These are phyloP conservation scores for Dioscorea cayenensis DNA, from an alignment of 116 monocot genomes.

Conservation along the genomic window DNA sequence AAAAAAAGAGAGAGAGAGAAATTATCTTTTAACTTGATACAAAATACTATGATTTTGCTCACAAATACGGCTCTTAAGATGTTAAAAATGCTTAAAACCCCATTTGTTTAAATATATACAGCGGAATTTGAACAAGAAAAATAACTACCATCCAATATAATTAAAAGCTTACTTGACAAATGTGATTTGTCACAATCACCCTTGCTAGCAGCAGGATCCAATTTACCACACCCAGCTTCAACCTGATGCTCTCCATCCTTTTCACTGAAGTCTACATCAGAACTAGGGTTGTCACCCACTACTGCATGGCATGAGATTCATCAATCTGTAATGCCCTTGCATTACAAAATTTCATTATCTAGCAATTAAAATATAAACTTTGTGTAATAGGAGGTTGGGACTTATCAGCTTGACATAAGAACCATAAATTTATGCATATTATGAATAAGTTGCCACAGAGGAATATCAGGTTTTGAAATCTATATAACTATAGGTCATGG, in stretches of 20 bases:
- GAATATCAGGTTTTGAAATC: not conserved
- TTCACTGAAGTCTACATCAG: constrained; percentile 8
- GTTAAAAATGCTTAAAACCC: too few species aligned
- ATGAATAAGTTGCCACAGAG: not conserved
- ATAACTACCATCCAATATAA: too few species aligned
- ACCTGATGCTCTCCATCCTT: constrained; percentile 23
- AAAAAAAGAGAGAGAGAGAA: too few species aligned
- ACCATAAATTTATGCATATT: not conserved
- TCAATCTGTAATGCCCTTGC: not conserved
- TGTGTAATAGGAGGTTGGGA: not conserved
- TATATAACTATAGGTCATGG: not conserved
- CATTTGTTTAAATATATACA: too few species aligned
- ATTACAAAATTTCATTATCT: not conserved
- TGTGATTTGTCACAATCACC: constrained; percentile 11
- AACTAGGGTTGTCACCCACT: constrained; percentile 8
- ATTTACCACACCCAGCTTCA: constrained; percentile 17
- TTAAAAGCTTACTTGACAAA: constrained; percentile 17
- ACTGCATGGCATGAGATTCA: constrained; percentile 11
- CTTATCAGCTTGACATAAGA: not conserved
- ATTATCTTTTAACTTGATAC: too few species aligned
- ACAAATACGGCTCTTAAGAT: too few species aligned
- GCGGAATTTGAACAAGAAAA: too few species aligned
- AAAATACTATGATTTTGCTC: too few species aligned
- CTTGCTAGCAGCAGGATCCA: constrained; percentile 11
- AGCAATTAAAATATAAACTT: too few species aligned